Conservation (phyloP, 768 basidiomycete species). For the Psilocybe subaeruginosa region DNA sequence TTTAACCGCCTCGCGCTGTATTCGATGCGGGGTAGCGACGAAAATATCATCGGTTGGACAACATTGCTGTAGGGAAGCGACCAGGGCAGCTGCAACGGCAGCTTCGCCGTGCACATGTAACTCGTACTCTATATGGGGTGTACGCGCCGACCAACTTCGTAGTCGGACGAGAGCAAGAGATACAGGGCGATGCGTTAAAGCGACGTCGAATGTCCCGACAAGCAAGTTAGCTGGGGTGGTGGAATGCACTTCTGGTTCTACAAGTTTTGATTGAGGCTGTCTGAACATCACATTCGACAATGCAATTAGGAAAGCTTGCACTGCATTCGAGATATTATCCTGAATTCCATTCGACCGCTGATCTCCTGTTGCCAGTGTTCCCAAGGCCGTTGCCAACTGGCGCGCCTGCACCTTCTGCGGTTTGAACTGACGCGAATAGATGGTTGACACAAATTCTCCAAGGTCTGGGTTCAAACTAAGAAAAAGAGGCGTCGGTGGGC, state of each 20-base stretch:
- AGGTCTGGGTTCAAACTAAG: slow-evolving; percentile 52
- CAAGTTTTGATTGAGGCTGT: slow-evolving; percentile 37
- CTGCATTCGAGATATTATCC: slow-evolving; percentile 24
- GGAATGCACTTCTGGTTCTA: slow-evolving; percentile 20
- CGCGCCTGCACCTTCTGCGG: slow-evolving; percentile 48
- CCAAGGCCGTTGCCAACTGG: slow-evolving; percentile 38
- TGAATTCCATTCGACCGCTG: slow-evolving; percentile 25
- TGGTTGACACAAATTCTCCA: slow-evolving; percentile 56
- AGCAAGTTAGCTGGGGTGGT: slow-evolving; percentile 15
- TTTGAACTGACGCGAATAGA: slow-evolving; percentile 50
- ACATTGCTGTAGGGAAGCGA: slow-evolving; percentile 38
- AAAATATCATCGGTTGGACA: slow-evolving; percentile 48
- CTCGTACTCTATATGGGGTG: slow-evolving; percentile 46
- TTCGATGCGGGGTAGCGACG: slow-evolving; percentile 54
- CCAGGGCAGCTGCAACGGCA: slow-evolving; percentile 45
- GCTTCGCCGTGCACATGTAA: slow-evolving; percentile 51
- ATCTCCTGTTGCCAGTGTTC: slow-evolving; percentile 25
- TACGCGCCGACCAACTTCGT: slow-evolving; percentile 31
- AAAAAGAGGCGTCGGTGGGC: not conserved
- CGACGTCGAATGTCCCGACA: slow-evolving; percentile 12
- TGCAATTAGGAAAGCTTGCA: slow-evolving; percentile 41
- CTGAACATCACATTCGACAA: slow-evolving; percentile 49
- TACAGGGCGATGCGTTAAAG: slow-evolving; percentile 36
- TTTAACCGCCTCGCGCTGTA: slow-evolving; percentile 54
- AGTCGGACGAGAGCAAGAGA: slow-evolving; percentile 48